Evolutionary conservation across 2,329 filamentous ascomycete species (phyloP), one percentile per base, ranked within the genome.

Genomic region (Fusarium duplospermum): DNA sequence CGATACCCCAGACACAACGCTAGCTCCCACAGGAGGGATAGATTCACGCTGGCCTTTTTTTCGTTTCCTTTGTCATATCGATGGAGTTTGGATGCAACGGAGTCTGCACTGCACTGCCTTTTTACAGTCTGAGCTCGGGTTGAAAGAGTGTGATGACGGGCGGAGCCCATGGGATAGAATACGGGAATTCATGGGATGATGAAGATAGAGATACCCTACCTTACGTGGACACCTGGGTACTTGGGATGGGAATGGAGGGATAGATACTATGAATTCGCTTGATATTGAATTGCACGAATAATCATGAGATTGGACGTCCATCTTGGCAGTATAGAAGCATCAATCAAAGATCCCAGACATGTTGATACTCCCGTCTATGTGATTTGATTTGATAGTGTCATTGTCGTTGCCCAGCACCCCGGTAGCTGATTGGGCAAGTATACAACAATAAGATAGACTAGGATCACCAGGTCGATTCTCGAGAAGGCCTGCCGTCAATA

Each of bases 1-100:
- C 70, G 78, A 80, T 80, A 80, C 78, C 78, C 75, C 73, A 62
- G 22, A 62, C 60, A 58, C 35, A 57, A 69, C 69, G 63, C 45
- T 24, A 62, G 29, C 61, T 64, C 68, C 42, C 70, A 38, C n/a
- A 58, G 45, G 69, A 75, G 70, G 73, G 61, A 58, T 52, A 60
- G 29, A n/a, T 24, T 50, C 47, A 58, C 47, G 67, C 70, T 62
- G 67, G 29, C 57, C 61, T 62, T 62, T 72, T 61, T 71, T 64
- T 33, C 31, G 67, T 69, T 64, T 70, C 64, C 56, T 69, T 61
- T 76, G 65, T 69, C 61, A 59, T 59, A 57, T 61, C 33, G 50
- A 52, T n/a, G 70, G 72, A 70, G 64, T 72, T 70, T 62, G 16
- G 59, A 57, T 54, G 47, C 40, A 33, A 62, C 33, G 56, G 66